These are phyloP conservation scores for Cordyceps fumosorosea DNA, from an alignment of 2,329 filamentous ascomycete genomes.

Conservation along the genomic window DNA sequence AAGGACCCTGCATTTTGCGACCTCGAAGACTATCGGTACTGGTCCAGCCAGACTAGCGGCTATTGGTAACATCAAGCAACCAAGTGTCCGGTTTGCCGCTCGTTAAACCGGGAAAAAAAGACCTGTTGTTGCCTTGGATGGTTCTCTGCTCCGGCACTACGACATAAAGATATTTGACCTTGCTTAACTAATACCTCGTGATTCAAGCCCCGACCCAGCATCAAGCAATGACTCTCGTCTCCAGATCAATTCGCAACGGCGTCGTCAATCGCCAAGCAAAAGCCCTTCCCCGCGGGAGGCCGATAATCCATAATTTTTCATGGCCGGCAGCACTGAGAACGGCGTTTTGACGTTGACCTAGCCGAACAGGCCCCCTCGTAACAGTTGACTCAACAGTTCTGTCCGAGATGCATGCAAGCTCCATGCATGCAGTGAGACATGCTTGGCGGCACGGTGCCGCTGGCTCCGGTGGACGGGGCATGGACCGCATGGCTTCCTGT, in stretches of 20 bases:
- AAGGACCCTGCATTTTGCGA: neutral
- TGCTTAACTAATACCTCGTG: neutral
- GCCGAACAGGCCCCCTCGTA: no score
- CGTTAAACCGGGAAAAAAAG: no score
- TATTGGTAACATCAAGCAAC: neutral
- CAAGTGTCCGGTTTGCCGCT: neutral
- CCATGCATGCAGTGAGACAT: neutral
- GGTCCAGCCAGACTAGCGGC: neutral
- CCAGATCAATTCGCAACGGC: no score
- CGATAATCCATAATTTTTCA: no score
- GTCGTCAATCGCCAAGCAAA: no score
- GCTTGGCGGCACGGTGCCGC: neutral
- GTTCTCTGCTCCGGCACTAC: constrained; percentile 3
- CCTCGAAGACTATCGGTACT: neutral
- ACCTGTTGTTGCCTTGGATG: neutral
- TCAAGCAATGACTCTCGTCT: no score
- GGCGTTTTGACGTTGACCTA: no score
- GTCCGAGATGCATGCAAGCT: neutral
- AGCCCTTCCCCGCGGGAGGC: no score
- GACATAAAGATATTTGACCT: neutral
- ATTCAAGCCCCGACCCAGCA: neutral
- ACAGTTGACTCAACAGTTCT: neutral
- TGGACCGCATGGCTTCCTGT: neutral
- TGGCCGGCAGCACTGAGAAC: no score
- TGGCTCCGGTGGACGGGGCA: neutral